Evolutionary conservation across 768 basidiomycete species (phyloP).

Genomic region (Calvatia gigantea): DNA sequence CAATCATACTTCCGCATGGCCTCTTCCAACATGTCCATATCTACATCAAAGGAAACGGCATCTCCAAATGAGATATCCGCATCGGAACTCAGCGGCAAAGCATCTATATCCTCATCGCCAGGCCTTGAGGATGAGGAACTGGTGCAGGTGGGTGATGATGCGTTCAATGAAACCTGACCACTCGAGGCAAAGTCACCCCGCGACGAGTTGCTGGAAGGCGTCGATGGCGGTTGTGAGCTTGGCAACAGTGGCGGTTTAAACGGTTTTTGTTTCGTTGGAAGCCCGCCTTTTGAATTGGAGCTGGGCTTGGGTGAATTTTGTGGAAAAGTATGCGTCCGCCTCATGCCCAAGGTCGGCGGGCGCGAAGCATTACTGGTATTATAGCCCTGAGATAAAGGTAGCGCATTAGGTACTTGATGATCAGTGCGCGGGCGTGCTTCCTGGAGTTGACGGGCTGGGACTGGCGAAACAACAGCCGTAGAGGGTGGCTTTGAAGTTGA

Average conservation of each 20-base stretch:
- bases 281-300: neutral
- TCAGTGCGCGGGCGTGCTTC: slow-evolving; percentile 8
- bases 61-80: slow-evolving; percentile 28
- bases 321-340: slow-evolving; percentile 27
- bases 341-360: slow-evolving; percentile 36
- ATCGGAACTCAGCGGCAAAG: neutral
- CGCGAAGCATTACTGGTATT: slow-evolving; percentile 13
- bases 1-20: slow-evolving; percentile 30
- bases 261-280: slow-evolving; percentile 29
- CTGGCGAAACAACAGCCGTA: too few relatives aligned
- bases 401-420: slow-evolving; percentile 15
- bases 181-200: neutral
- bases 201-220: neutral
- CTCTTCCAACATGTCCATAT: slow-evolving; percentile 31
- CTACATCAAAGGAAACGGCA: neutral
- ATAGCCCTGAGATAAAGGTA: slow-evolving; percentile 4
- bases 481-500: slow-evolving; percentile 6
- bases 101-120: neutral
- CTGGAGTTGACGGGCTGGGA: neutral
- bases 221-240: slow-evolving; percentile 17
- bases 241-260: slow-evolving; percentile 35
- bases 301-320: slow-evolving; percentile 13
- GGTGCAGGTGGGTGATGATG: neutral
- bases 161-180: neutral
- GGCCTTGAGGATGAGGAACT: neutral